Base-by-base conservation (phyloP, 768 basidiomycete genomes). In the Lactarius tabidus region DNA sequence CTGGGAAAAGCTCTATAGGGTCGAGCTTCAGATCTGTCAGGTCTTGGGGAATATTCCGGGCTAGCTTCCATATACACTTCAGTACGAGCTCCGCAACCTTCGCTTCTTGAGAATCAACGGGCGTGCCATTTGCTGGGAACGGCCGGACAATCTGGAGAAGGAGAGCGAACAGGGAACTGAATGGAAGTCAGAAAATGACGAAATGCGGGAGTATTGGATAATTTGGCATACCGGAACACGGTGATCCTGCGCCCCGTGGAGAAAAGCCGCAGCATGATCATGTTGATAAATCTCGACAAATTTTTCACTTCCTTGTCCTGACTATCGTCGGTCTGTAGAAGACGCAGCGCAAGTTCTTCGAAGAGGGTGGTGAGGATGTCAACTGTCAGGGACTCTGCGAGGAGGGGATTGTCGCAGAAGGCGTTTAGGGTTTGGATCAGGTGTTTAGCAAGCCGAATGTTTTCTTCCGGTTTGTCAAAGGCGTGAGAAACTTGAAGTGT, bases 31-130 rank as follows among this genome's bases (percentile, higher is more conserved):
- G 80, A 51, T 93, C 89, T 67, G 84, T 84, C 54, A 99, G 82
- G 74, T 95, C 93, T 72, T 95, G 91, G 6, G 94, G 94, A 56
- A 98, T 93, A 68, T 93, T 95, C 69, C 95, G 84, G 6, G 94
- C 94, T 62, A 98, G 79, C 77, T 99, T 99, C 97, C 97, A 98
- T 31, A 99, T 86, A 76, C 97, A 99, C 79, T 98, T 96, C 64
- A 95, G 76, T 20, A 93, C 93, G 26, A 98, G 83, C 74, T 98
- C 95, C 2, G 94, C 93, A 23, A 98, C 90, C 70, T 90, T 91
- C 0, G 90, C 84, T 70, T 92, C 91, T 67, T 90, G 88, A 2
- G 93, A 89, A 48, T 94, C 88, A 1, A 84, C 76, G 29, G 84
- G 72, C 23, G 89, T 89, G 33, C 85, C 89, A 62, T 83, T 91